Base-by-base conservation (phyloP, 2,329 filamentous ascomycete genomes). In the Ceratocystis huliohia region DNA sequence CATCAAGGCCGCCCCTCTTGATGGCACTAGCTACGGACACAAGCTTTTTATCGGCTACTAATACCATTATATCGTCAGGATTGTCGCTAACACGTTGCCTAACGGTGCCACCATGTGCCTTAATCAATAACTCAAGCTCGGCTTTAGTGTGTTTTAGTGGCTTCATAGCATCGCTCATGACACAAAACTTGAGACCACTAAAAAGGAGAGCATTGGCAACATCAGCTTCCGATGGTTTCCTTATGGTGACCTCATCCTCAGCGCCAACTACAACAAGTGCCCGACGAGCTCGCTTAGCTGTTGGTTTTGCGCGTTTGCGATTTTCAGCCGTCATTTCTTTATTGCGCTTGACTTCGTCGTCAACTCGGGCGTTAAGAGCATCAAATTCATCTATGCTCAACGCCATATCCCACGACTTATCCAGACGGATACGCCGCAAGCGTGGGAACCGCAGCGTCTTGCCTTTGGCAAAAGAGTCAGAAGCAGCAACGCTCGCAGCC, bases 361-460 rank as follows among this genome's bases (percentile, higher is more conserved):
- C 87, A 0, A 85, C 86, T 22, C 82, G 82, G 5, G 78, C 78
- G 69, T 88, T 88, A 17, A 96, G 76, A 6, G 87, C 82, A 20
- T 86, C 76, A 71, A 96, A 96, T 59, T 91, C 89, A 59, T 89
- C 83, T 1, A 90, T 78, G 0, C 89, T 89, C 1, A 97, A 79
- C 0, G 90, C 89, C 44, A 84, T 84, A 61, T 88, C 81, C 93
- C 94, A 99, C 66, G 82, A 79, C 70, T 92, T 91, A 74, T 97
- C 94, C n/a, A 83, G 80, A 3, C 91, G 84, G 5, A 97, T 76
- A 45, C 81, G 82, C 69, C 91, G 91, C 75, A 97, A 96, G 0
- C 94, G 86, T 1, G 94, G 94, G 71, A 99, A 99, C 0, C 94
- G 86, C 48, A 99, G 77, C 0, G 94, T 97, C 68, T 88, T 78